These are phyloP conservation scores for Xylaria castorea DNA, from an alignment of 495 filamentous ascomycete genomes.

Conservation along the genomic window DNA sequence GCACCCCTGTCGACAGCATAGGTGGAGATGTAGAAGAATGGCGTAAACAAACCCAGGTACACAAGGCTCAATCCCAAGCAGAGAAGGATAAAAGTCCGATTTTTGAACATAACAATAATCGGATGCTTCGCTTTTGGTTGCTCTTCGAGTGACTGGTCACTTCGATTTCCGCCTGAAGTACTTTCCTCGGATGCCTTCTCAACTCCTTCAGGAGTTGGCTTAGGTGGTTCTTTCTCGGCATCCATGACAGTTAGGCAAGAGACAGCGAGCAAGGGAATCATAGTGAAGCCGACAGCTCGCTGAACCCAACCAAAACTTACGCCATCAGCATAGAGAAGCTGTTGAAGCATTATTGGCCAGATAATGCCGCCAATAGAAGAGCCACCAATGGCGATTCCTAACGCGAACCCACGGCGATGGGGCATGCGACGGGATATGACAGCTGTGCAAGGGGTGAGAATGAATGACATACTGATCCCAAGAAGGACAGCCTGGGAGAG, in stretches of 20 bases:
- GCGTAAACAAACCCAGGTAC: constrained; percentile 58
- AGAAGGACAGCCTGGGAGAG: constrained; percentile 62
- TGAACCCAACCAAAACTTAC: constrained; percentile 63
- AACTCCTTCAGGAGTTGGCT: constrained; percentile 36
- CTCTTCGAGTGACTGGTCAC: not conserved
- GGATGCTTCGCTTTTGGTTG: constrained; percentile 8
- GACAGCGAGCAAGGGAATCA: constrained; percentile 50
- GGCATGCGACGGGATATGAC: constrained; percentile 57
- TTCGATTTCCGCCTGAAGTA: not conserved
- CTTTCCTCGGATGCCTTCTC: not conserved
- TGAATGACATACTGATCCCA: constrained; percentile 53
- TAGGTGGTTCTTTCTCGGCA: constrained; percentile 31
- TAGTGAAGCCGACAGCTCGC: constrained; percentile 60
- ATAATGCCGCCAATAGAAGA: constrained; percentile 62
- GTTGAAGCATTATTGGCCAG: constrained; percentile 49
- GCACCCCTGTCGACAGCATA: constrained; percentile 52
- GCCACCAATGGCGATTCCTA: constrained; percentile 60
- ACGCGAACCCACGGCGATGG: constrained; percentile 52
- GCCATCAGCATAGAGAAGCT: constrained; percentile 38
- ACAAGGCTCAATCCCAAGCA: constrained; percentile 40
- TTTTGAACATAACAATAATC: constrained; percentile 29
- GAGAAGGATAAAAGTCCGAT: constrained; percentile 29
- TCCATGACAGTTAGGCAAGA: constrained; percentile 46
- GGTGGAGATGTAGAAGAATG: constrained; percentile 59
- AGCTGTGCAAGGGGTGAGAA: constrained; percentile 53